Conservation (phyloP, 768 basidiomycete genomes). For the Multifurca ochricompacta region DNA sequence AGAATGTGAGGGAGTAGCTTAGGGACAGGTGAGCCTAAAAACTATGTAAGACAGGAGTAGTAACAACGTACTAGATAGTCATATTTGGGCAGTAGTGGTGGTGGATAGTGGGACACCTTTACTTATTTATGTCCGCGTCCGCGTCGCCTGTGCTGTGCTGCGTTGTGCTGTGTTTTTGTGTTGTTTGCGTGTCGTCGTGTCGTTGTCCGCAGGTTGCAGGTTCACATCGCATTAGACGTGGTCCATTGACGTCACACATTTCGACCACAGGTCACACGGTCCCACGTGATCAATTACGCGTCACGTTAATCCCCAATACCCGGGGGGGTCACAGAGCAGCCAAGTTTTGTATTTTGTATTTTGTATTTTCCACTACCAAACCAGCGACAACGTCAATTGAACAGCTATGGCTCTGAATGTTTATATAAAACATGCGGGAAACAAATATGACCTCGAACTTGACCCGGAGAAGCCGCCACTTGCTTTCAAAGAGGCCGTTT, state of each 20-base stretch:
- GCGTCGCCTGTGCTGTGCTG: too few relatives aligned
- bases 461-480: conserved; percentile 61
- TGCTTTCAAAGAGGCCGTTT: conserved; percentile 78
- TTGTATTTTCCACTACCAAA: not conserved
- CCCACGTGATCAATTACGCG: conserved; percentile 14
- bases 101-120: too few relatives aligned
- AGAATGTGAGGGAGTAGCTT: conserved; percentile 74
- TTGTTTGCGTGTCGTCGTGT: not conserved
- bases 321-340: too few relatives aligned
- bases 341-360: not conserved
- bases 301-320: not conserved
- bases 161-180: not conserved
- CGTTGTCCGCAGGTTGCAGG: not conserved
- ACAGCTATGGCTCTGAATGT: conserved; percentile 60
- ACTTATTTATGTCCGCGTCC: too few relatives aligned
- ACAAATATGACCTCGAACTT: conserved; percentile 60
- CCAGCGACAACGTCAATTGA: not conserved
- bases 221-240: not conserved
- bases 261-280: not conserved
- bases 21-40: not conserved
- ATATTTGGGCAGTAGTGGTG: conserved; percentile 26
- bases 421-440: conserved; percentile 86
- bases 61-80: conserved; percentile 40
- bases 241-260: conserved; percentile 5
- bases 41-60: not conserved